Base-by-base conservation (phyloP, 805 yeast species). In the Candida methanosorbosa region DNA sequence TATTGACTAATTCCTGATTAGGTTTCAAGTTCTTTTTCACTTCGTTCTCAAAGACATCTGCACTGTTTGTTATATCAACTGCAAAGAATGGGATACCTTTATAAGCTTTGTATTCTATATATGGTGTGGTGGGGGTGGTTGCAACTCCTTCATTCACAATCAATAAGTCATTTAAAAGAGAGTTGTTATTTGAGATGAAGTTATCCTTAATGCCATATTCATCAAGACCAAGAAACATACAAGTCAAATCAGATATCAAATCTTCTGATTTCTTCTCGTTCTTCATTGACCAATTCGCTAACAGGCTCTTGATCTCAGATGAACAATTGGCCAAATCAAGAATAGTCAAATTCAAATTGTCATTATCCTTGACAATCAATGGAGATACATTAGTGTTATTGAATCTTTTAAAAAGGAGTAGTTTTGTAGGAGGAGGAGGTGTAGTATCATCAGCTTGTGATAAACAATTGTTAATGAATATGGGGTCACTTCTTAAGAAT, bases 1-100 rank as follows among this genome's bases (percentile, higher is more conserved):
- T 27, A 2, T 33, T 13, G 9, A 37, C 33, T 7, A 43, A 21
- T 8, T n/a, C 14, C n/a, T 14, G 26, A 3, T n/a, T 9, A 9
- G 27, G 24, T 7, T 30, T 19, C 13, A 35, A 18, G 3, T 9
- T 15, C 8, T n/a, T 24, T 8, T 27, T 15, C 9, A 36, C 17
- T 14, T 34, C 34, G 6, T 22, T 18, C 15, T 32, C 19, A 17
- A 28, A 18, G 18, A 26, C 28, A 7, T 41, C 37, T 4, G 31
- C n/a, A 24, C 52, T 48, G 3, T 52, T 45, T 4, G 73, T 56
- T 20, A 78, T 57, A 44, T 80, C 85, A 22, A 81, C 66, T 0
- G 79, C 84, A 55, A 65, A 79, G 45, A 67, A 69, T 4, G 90
- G 86, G 5, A 68, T 61, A 3, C 88, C 88, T 23, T 63, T 60